Evolutionary conservation across 179 eudicot genomes (phyloP), one percentile per base, ranked within the genome.

Genomic region (Nepenthes alata): DNA sequence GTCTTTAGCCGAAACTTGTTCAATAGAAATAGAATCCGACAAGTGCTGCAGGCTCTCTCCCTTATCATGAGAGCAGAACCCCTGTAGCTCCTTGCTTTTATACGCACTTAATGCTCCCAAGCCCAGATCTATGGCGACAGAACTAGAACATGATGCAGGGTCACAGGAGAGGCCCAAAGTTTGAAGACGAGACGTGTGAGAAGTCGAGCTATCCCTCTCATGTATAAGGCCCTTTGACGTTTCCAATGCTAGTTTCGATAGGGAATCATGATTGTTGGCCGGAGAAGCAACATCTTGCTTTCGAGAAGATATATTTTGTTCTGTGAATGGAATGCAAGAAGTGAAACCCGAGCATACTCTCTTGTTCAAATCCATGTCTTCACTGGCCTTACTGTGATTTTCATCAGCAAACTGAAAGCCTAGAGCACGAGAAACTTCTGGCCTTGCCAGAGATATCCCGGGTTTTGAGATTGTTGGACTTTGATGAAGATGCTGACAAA

Each of bases 71-170:
- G 61, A 52, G 61, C 13, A 38, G 51, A 67, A 55, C 49, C 38
- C 61, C 65, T 64, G 72, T 37, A 15, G 72, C 53, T 72, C 71
- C 39, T 70, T 64, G 11, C 39, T 48, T 48, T 72, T 52, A 37
- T 75, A 56, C 39, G 72, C 70, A 63, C 71, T 75, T 11, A 78
- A 60, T 37, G 81, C 74, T 73, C 96, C 96, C 66, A 89, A 74
- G 38, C 84, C 86, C 74, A 93, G 75, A 69, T 93, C 93, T 61
- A 96, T 89, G 67, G 87, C 78, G 47, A 91, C 96, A 58, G 87
- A 72, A 71, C 64, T 61, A 63, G 79, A 53, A 45, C 73, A 39
- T 12, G 75, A 62, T 57, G 59, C 70, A 9, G 52, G 72, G 37
- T 60, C 76, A 54, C 55, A 67, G 56, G 79, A 74, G 25, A 61